Evolutionary conservation across 139 green algal genomes (phyloP).

Genomic region (Chlorella sp.): DNA sequence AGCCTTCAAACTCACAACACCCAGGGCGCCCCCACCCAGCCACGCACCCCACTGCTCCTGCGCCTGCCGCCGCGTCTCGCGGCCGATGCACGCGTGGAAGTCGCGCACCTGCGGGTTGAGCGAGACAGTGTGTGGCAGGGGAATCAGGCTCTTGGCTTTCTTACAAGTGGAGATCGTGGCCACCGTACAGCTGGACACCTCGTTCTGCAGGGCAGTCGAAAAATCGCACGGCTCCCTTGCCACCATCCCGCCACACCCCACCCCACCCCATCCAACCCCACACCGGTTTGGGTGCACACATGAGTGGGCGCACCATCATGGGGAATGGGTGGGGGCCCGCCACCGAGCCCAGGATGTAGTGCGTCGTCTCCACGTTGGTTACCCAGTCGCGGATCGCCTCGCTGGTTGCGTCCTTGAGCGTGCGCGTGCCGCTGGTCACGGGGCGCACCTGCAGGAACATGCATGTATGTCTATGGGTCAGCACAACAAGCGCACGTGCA

Average conservation of each 20-base stretch:
- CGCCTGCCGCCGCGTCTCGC: conserved; percentile 85
- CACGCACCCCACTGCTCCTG: conserved; percentile 72
- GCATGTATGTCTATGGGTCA: no score
- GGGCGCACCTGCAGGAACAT: conserved; percentile 57
- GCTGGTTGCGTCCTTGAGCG: conserved; percentile 97
- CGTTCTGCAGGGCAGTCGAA: no score
- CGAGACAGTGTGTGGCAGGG: neutral
- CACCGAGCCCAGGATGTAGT: conserved; percentile 99
- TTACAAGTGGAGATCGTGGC: no score
- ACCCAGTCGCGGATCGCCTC: conserved; percentile 99
- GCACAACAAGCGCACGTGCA: no score
- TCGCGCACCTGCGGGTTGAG: conserved; percentile 77
- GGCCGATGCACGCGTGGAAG: conserved; percentile 96
- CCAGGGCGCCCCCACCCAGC: no score
- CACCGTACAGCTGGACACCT: no score
- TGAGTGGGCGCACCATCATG: conserved; percentile 87
- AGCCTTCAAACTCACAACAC: no score
- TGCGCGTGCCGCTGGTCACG: conserved; percentile 92
- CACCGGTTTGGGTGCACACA: neutral
- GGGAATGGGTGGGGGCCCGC: conserved; percentile 98
- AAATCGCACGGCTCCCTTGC: neutral
- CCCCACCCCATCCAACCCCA: neutral
- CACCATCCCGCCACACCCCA: neutral
- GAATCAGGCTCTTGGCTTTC: no score
- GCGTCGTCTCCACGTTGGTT: conserved; percentile 99